Evolutionary conservation across 1,139 yeast genomes (phyloP).

Genomic region (Sugiyamaella paludigena): DNA sequence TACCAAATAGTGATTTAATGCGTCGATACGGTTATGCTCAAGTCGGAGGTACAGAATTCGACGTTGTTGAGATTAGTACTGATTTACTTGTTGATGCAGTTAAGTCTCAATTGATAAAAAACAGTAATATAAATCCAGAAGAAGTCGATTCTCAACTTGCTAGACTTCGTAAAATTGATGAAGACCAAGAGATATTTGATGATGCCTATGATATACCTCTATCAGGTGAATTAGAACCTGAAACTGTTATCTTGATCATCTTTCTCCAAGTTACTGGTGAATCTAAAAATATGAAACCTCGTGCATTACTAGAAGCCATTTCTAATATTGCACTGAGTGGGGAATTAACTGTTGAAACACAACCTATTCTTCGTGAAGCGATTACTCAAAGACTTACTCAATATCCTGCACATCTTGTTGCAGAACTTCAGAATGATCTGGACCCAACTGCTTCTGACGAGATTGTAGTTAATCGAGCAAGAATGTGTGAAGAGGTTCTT

Average conservation of each 20-base stretch:
- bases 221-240: constrained; percentile 28
- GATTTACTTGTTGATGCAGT: constrained; percentile 26
- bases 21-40: constrained; percentile 93
- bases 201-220: constrained; percentile 35
- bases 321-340: constrained; percentile 23
- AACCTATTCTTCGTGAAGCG: constrained; percentile 20
- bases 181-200: constrained; percentile 30
- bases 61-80: constrained; percentile 67
- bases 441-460: constrained; percentile 16
- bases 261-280: constrained; percentile 16
- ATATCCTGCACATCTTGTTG: constrained; percentile 22
- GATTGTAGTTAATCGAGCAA: constrained; percentile 22
- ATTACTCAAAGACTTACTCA: constrained; percentile 23
- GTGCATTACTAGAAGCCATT: constrained; percentile 22
- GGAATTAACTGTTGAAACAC: constrained; percentile 22
- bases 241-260: constrained; percentile 19
- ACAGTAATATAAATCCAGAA: constrained; percentile 21
- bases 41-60: constrained; percentile 66
- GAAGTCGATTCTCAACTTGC: constrained; percentile 16
- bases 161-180: constrained; percentile 17
- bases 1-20: constrained; percentile 82
- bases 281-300: constrained; percentile 14
- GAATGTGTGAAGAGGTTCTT: constrained; percentile 30
- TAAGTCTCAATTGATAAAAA: constrained; percentile 11
- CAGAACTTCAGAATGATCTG: constrained; percentile 15